phyloP scores from a whole-genome alignment of 345 rosid genomes.

The Populus davidiana region DNA sequence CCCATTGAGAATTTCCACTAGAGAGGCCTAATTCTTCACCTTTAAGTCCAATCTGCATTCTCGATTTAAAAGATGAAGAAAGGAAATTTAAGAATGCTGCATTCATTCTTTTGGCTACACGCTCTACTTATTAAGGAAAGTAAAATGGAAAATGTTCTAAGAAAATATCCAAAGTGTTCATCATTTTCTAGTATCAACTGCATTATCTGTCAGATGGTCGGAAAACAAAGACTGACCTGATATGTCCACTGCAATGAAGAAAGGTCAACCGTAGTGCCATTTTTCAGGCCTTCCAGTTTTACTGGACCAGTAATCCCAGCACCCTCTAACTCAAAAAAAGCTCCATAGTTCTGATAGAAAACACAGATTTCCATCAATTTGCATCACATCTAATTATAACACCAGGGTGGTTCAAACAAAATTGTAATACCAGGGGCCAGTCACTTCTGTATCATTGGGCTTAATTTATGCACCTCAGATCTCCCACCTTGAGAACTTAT shows the following conservation, averaged over 20 bases:
- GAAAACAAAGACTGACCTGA: conserved; percentile 50
- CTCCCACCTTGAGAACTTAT: background rate
- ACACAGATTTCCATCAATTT: conserved; percentile 8
- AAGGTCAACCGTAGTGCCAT: conserved; percentile 55
- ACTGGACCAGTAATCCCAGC: conserved; percentile 97
- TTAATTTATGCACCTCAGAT: no score
- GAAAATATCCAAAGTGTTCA: background rate
- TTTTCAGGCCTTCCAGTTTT: conserved; percentile 51
- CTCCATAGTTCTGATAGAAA: conserved; percentile 75
- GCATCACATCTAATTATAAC: no score
- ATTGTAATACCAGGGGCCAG: no score
- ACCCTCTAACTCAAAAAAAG: conserved; percentile 65
- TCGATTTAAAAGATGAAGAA: conserved; percentile 7
- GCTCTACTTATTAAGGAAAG: background rate
- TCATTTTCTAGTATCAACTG: background rate
- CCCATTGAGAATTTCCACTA: conserved; percentile 71
- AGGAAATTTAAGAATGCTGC: conserved; percentile 2
- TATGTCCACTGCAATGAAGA: conserved; percentile 78
- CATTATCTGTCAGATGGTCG: background rate
- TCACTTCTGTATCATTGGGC: no score
- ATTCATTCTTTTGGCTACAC: no score
- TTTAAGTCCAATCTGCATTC: conserved; percentile 67
- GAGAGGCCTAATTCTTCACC: conserved; percentile 74
- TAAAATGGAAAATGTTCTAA: background rate
- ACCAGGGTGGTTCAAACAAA: no score